Conservation (phyloP, 2,329 filamentous ascomycete genomes). For the Westerdykella aurantiaca region DNA sequence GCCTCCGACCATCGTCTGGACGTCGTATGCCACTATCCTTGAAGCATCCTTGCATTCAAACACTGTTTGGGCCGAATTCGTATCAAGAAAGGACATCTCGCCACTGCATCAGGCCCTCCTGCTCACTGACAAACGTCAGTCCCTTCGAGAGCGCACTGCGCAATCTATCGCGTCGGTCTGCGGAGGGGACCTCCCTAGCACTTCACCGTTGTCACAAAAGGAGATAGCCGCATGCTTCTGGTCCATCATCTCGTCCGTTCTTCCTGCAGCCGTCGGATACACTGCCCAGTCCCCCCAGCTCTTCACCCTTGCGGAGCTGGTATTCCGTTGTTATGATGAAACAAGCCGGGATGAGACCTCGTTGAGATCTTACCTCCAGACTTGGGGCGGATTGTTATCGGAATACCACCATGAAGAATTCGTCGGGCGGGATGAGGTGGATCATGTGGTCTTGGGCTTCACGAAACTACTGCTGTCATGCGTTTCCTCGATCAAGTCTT, state of each 20-base stretch:
- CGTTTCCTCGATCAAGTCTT: conserved; percentile 36
- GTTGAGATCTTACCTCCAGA: conserved; percentile 21
- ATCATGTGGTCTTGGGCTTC: conserved; percentile 36
- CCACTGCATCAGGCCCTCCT: conserved; percentile 30
- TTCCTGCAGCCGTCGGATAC: conserved; percentile 23
- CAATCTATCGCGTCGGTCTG: conserved; percentile 32
- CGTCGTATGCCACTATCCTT: conserved; percentile 29
- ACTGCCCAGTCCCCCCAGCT: conserved; percentile 27
- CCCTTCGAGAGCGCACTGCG: conserved; percentile 22
- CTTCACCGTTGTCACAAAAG: conserved; percentile 21
- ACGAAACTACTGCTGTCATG: conserved; percentile 38
- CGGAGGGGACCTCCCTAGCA: conserved; percentile 30
- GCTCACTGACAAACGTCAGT: conserved; percentile 17
- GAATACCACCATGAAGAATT: conserved; percentile 29
- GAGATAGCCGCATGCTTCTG: conserved; percentile 34
- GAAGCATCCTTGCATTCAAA: conserved; percentile 35
- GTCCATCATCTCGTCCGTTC: conserved; percentile 25
- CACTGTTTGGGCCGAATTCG: conserved; percentile 32
- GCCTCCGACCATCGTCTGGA: conserved; percentile 10
- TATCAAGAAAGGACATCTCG: conserved; percentile 13
- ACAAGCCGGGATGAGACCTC: conserved; percentile 26
- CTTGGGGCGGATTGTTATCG: conserved; percentile 33
- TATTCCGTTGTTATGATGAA: conserved; percentile 34
- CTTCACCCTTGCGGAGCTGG: conserved; percentile 31
- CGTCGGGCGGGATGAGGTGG: conserved; percentile 32